A percentile compares a stretch with the other conserved stretches of the same genome.
Evolutionary conservation across 75 land plant species (phyloP).

Genomic region (Sequoiadendron giganteum): DNA sequence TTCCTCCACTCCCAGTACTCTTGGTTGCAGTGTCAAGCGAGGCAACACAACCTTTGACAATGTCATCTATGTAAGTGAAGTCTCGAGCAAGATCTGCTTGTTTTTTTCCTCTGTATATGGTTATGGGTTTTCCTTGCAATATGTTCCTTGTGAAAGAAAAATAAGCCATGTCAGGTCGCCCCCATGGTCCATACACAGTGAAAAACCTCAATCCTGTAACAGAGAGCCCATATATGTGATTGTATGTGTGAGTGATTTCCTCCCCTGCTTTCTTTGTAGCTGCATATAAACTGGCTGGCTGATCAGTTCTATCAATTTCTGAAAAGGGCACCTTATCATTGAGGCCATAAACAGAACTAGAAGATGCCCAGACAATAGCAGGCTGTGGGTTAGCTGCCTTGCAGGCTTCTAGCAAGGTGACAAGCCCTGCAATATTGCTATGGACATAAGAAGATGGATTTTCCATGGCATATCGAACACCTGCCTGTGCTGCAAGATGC

Average conservation of each 20-base stretch:
- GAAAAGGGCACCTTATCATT: slow-evolving; percentile 78
- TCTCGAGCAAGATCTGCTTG: slow-evolving; percentile 69
- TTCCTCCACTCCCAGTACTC: slow-evolving; percentile 86
- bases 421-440: slow-evolving; percentile 77
- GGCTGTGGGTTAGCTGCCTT: slow-evolving; percentile 76
- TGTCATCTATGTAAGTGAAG: slow-evolving; percentile 86
- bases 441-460: slow-evolving; percentile 75
- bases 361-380: slow-evolving; percentile 81
- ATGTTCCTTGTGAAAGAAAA: slow-evolving; percentile 82
- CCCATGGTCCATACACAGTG: slow-evolving; percentile 95
- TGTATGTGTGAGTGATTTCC: slow-evolving; percentile 76
- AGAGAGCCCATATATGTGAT: slow-evolving; percentile 84
- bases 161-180: slow-evolving; percentile 92
- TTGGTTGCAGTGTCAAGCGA: slow-evolving; percentile 74
- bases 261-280: slow-evolving; percentile 96
- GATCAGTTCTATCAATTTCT: slow-evolving; percentile 72
- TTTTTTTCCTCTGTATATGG: slow-evolving; percentile 54
- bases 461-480: slow-evolving; percentile 81
- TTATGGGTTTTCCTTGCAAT: slow-evolving; percentile 60
- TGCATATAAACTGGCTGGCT: slow-evolving; percentile 81
- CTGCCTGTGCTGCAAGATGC: slow-evolving; percentile 93
- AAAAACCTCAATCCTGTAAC: slow-evolving; percentile 84
- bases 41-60: slow-evolving; percentile 75
- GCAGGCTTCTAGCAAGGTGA: slow-evolving; percentile 61
- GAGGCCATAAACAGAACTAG: slow-evolving; percentile 85